A percentile compares a stretch with the other conserved stretches of the same genome.
These are phyloP conservation scores for Aphanomyces stellatus DNA, from an alignment of 352 stramenopile genomes.

Conservation along the genomic window DNA sequence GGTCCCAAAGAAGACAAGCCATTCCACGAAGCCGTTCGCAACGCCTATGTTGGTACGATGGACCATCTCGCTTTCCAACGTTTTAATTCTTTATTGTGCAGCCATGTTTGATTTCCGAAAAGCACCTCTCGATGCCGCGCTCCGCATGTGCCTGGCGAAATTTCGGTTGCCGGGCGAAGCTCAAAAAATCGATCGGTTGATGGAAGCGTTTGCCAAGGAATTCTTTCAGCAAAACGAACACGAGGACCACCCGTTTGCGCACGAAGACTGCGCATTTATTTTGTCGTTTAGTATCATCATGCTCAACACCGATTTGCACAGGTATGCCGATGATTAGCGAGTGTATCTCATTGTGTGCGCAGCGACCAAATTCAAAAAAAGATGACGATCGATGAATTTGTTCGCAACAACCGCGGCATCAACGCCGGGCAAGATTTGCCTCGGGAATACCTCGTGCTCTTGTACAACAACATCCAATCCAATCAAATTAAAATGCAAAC, in stretches of 20 bases:
- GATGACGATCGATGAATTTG: constrained; percentile 81
- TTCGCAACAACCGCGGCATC: constrained; percentile 83
- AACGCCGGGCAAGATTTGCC: constrained; percentile 73
- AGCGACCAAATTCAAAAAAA: constrained; percentile 78
- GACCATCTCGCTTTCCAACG: constrained; percentile 34
- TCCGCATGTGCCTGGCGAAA: constrained; percentile 89
- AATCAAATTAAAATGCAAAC: constrained; percentile 87
- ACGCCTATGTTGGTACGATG: constrained; percentile 79
- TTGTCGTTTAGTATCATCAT: constrained; percentile 99
- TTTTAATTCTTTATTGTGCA: not conserved
- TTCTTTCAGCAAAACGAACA: constrained; percentile 56
- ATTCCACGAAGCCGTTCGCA: constrained; percentile 87
- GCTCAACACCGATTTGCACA: constrained; percentile 99
- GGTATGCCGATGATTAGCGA: not conserved
- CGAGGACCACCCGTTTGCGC: constrained; percentile 51
- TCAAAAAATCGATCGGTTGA: constrained; percentile 97
- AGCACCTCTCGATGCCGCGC: constrained; percentile 78
- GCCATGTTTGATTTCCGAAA: constrained; percentile 92
- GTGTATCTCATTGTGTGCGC: not conserved
- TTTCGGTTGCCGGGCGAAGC: constrained; percentile 97
- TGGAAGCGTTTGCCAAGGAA: constrained; percentile 93
- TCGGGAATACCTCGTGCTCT: constrained; percentile 47
- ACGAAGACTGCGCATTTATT: constrained; percentile 92
- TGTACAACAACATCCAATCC: constrained; percentile 77
- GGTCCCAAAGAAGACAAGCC: constrained; percentile 92